Conservation (phyloP, 345 rosid genomes). For the Hypericum androsaemum region DNA sequence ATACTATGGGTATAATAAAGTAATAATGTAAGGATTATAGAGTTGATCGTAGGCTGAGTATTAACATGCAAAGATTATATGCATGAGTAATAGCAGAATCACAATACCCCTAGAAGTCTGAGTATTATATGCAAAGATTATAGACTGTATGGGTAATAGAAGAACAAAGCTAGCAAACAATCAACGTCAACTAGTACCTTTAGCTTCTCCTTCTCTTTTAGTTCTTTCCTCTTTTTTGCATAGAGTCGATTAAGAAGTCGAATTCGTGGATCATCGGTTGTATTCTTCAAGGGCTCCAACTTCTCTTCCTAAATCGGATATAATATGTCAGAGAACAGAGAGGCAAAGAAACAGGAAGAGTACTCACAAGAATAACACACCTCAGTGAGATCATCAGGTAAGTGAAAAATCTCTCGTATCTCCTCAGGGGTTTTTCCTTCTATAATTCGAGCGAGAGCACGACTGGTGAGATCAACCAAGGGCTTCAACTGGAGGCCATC, state of each 20-base stretch:
- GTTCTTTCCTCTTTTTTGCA: slow-evolving; percentile 78
- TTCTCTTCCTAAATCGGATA: slow-evolving; percentile 60
- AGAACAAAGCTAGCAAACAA: background rate
- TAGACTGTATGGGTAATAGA: background rate
- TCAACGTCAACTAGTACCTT: slow-evolving; percentile 37
- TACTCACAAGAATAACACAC: slow-evolving; percentile 19
- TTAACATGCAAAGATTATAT: too few relatives aligned
- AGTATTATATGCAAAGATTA: background rate
- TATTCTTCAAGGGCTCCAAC: slow-evolving; percentile 77
- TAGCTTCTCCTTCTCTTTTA: slow-evolving; percentile 60
- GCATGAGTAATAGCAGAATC: too few relatives aligned
- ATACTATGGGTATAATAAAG: too few relatives aligned
- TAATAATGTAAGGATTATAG: too few relatives aligned
- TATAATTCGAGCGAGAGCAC: slow-evolving; percentile 74
- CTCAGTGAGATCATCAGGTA: slow-evolving; percentile 95
- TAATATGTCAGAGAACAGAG: slow-evolving; percentile 7
- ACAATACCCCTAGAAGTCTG: slow-evolving; percentile 1
- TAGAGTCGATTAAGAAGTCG: slow-evolving; percentile 69
- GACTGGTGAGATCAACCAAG: slow-evolving; percentile 83
- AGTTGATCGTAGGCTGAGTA: too few relatives aligned
- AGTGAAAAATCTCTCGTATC: slow-evolving; percentile 84
- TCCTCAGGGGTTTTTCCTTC: slow-evolving; percentile 86
- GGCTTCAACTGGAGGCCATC: slow-evolving; percentile 85
- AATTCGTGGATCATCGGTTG: slow-evolving; percentile 77
- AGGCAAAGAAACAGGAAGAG: background rate